phyloP scores from a whole-genome alignment of 208 protist species.

The Herpetomonas tarakana region DNA sequence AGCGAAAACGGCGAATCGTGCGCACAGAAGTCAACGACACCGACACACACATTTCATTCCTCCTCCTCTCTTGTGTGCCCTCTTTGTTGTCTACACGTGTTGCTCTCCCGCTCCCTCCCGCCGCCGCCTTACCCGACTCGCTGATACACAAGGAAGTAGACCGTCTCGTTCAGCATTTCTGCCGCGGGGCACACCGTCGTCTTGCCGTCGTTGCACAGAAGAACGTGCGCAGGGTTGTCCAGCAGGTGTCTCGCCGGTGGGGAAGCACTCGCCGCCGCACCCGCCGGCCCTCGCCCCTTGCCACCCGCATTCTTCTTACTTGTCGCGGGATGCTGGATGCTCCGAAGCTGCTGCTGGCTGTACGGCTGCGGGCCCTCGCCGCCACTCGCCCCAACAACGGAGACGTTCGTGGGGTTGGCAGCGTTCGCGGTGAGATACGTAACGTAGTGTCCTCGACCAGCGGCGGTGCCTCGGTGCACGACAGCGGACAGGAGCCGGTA shows the following conservation, averaged over 20 bases:
- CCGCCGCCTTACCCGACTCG: too few species aligned
- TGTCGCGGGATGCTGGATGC: not conserved
- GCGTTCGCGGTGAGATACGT: slow-evolving; percentile 57
- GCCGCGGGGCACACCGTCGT: slow-evolving; percentile 20
- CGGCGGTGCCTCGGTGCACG: slow-evolving; percentile 51
- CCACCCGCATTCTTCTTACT: too few species aligned
- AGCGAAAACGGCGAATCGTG: too few species aligned
- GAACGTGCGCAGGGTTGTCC: slow-evolving; percentile 12
- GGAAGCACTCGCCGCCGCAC: not conserved
- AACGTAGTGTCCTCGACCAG: slow-evolving; percentile 75
- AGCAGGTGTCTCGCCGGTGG: not conserved
- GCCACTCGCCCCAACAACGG: not conserved
- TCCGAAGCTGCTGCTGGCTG: not conserved
- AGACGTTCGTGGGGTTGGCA: slow-evolving; percentile 18
- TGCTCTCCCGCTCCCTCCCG: too few species aligned
- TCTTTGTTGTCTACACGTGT: too few species aligned
- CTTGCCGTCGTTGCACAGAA: slow-evolving; percentile 73
- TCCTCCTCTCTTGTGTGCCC: too few species aligned
- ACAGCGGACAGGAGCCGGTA: slow-evolving; percentile 72
- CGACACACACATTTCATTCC: too few species aligned
- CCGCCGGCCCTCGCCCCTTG: not conserved
- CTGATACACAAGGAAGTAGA: slow-evolving; percentile 83
- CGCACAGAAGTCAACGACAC: too few species aligned
- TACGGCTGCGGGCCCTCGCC: not conserved
- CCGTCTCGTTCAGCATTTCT: slow-evolving; percentile 43